These are phyloP conservation scores for Fraxinus pennsylvanica DNA, from an alignment of 257 asterid genomes.

Conservation along the genomic window DNA sequence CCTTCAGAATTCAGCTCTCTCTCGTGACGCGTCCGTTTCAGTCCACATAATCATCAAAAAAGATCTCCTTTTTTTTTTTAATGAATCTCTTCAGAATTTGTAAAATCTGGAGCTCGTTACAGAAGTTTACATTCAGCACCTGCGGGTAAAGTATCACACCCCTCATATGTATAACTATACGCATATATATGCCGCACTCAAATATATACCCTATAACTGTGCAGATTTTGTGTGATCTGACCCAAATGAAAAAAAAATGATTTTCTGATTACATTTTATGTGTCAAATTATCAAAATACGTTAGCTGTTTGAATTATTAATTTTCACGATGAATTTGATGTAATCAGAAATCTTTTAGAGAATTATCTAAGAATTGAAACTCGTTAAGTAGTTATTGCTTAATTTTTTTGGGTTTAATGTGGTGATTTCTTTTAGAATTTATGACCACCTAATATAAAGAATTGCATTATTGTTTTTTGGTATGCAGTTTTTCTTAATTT, in stretches of 20 bases:
- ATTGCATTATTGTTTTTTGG: slow-evolving; percentile 3
- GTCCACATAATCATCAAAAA: not conserved
- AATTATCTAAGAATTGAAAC: slow-evolving; percentile 24
- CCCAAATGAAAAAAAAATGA: not conserved
- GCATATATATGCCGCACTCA: too few species aligned
- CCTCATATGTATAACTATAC: not conserved
- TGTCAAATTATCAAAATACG: not conserved
- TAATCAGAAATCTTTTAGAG: slow-evolving; percentile 19
- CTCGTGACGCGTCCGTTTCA: not conserved
- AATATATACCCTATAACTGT: not conserved
- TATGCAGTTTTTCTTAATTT: not conserved
- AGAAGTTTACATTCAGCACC: slow-evolving; percentile 12
- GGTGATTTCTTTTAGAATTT: slow-evolving; percentile 11
- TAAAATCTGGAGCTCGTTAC: not conserved
- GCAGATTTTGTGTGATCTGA: slow-evolving; percentile 16
- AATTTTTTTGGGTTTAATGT: not conserved
- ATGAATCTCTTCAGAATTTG: slow-evolving; percentile 13
- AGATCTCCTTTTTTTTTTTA: not conserved
- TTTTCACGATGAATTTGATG: slow-evolving; percentile 21
- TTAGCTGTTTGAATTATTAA: not conserved
- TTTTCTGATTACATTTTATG: not conserved
- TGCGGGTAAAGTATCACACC: slow-evolving; percentile 22
- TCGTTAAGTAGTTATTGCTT: slow-evolving; percentile 29
- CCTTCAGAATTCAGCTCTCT: slow-evolving; percentile 1
- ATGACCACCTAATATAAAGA: slow-evolving; percentile 3